Evolutionary conservation across 495 filamentous ascomycete genomes (phyloP).

Genomic region (Penicillium cataractarum): DNA sequence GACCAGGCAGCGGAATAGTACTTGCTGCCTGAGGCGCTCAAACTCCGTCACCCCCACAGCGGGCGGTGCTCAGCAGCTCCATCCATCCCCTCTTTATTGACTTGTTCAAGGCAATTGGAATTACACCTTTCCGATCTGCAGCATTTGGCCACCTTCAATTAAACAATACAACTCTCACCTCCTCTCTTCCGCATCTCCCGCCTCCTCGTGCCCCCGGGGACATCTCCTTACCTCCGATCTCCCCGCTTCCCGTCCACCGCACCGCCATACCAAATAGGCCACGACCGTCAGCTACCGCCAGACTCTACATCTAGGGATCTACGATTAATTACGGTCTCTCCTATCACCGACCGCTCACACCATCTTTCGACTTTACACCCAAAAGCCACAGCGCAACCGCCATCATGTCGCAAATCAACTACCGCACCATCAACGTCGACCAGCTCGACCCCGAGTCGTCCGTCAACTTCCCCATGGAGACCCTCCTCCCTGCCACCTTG

Average conservation of each 20-base stretch:
- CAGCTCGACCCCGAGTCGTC: conserved; percentile 83
- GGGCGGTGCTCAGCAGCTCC: conserved; percentile 18
- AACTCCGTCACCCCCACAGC: conserved; percentile 21
- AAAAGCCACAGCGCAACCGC: conserved; percentile 16
- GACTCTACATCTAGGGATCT: neutral
- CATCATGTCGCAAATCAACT: conserved; percentile 67
- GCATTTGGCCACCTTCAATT: neutral
- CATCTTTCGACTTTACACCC: neutral
- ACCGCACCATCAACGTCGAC: conserved; percentile 95
- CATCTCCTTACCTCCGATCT: conserved; percentile 21
- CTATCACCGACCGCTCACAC: too few relatives aligned
- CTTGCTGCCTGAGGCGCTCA: conserved; percentile 33
- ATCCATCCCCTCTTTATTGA: conserved; percentile 8
- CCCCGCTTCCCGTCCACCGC: conserved; percentile 28
- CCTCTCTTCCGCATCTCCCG: neutral
- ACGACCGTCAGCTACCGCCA: conserved; percentile 13
- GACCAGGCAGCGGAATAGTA: conserved; percentile 3
- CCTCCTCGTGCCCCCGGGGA: conserved; percentile 6
- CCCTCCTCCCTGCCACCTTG: conserved; percentile 71
- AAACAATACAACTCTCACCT: neutral
- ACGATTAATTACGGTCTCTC: neutral
- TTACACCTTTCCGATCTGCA: conserved; percentile 1
- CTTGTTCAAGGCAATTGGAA: conserved; percentile 1
- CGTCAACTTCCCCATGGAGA: conserved; percentile 81
- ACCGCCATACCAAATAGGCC: conserved; percentile 21